Base-by-base conservation (phyloP, 345 rosid species). In the Carallia brachiata region DNA sequence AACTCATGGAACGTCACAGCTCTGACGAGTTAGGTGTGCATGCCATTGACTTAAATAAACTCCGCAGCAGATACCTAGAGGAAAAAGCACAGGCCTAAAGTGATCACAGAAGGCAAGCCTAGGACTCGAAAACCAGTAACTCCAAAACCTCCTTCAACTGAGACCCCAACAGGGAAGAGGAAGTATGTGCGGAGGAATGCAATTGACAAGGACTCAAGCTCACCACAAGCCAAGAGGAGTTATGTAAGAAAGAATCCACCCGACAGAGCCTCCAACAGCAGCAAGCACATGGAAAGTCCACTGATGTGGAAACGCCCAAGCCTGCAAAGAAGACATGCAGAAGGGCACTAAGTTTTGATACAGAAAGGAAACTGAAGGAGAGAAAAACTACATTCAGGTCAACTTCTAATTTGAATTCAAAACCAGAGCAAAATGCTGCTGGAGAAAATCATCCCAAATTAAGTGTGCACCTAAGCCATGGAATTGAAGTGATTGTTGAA, bases 401-500 rank as follows among this genome's bases (percentile, higher is more conserved):
- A n/a, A 56, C 36, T 56, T 40, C 76, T 50, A 57, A 66, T 50
- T 61, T 63, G 52, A 62, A 61, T 72, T 70, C 78, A 52, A 68
- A 70, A 61, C 57, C 71, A 44, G 75, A 63, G 53, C 70, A 77
- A 54, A 62, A 70, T 32, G 52, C 47, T 53, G 40, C 63, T 32
- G 54, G n/a, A 56, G 73, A 67, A 37, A 65, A 64, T 30, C 83
- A 69, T 70, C 12, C 50, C 50, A 44, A 44, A 44, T 44, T 44
- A 16, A 71, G 68, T 1, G 52, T 68, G 67, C 62, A 68, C 53
- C 54, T 69, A 3, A 61, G 69, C 37, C 75, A 61, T 59, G 79
- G 75, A 72, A 69, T 48, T 63, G 89, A 82, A 63, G 75, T 88
- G 71, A 70, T n/a, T 36, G 68, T 59, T 34, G 76, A 61, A 73